Conservation (phyloP, 2,329 filamentous ascomycete species). For the Aspergillus novofumigatus region DNA sequence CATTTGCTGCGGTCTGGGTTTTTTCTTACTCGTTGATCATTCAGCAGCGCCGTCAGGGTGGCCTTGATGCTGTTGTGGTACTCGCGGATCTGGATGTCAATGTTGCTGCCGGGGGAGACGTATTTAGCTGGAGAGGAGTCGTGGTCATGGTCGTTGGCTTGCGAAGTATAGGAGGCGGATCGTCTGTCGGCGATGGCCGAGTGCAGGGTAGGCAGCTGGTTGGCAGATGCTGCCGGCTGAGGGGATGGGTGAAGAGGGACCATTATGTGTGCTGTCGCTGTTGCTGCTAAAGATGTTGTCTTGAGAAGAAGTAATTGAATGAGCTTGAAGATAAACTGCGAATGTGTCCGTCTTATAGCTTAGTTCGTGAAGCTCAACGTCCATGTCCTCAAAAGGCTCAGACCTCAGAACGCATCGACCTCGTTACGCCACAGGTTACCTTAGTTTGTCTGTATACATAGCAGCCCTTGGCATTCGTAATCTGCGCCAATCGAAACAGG, state of each 20-base stretch:
- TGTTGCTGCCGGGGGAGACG: background rate
- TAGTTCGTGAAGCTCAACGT: background rate
- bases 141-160: background rate
- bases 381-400: background rate
- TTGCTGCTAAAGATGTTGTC: background rate
- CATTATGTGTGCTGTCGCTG: background rate
- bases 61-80: slow-evolving; percentile 47
- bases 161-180: slow-evolving; percentile 8
- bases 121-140: background rate
- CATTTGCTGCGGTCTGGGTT: slow-evolving; percentile 53
- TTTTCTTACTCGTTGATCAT: slow-evolving; percentile 53
- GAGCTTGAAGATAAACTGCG: background rate
- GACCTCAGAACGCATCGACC: background rate
- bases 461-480: background rate
- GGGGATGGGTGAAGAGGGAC: background rate
- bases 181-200: slow-evolving; percentile 7
- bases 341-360: background rate
- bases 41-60: slow-evolving; percentile 58
- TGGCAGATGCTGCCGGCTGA: slow-evolving; percentile 10
- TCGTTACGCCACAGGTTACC: background rate
- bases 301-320: background rate
- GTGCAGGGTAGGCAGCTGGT: slow-evolving; percentile 10
- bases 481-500: background rate
- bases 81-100: slow-evolving; percentile 2
- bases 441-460: background rate